Base-by-base conservation (phyloP, 169 alveolate species). In the Eimeria acervulina region DNA sequence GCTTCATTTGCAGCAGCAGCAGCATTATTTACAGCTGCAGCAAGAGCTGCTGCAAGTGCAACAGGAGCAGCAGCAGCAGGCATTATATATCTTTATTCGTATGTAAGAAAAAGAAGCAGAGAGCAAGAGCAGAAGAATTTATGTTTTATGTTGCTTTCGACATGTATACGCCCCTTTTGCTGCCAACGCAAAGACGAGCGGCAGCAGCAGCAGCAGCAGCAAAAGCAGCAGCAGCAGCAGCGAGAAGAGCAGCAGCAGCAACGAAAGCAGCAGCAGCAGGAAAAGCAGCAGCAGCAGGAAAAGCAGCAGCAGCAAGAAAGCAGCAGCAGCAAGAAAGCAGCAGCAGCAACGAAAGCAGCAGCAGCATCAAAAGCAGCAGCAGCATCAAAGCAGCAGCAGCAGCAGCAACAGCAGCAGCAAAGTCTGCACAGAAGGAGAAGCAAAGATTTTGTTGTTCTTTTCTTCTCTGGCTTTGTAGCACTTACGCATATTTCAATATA, bases 311-410 rank as follows among this genome's bases (percentile, higher is more conserved):
- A 47, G 74, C 74, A 63, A 8, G 31, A 63, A 28, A 7, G n/a
- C n/a, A n/a, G n/a, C n/a, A n/a, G n/a, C n/a, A n/a, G n/a, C n/a
- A n/a, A n/a, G n/a, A n/a, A n/a, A n/a, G n/a, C n/a, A 0, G 74
- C 36, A 17, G 74, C 74, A 63, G 74, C 74, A 63, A 28, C 38
- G 21, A 63, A 13, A 26, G 28, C 3, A 47, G 55, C 55, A 47
- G 55, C 55, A 47, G 55, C 55, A 47, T 5, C 55, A 47, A 47
- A 47, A 5, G 74, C 74, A 17, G 74, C 74, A 63, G 74, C 74
- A 63, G 74, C 74, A 63, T 10, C 74, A 63, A 28, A 63, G 74
- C 74, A 63, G 74, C 74, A 10, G 74, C 74, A 63, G 74, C 74
- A 63, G 74, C 74, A 63, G 28, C 74, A 63, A 28, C 74, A 63